Conservation (phyloP, 495 filamentous ascomycete species). For the Annulohypoxylon stygium region DNA sequence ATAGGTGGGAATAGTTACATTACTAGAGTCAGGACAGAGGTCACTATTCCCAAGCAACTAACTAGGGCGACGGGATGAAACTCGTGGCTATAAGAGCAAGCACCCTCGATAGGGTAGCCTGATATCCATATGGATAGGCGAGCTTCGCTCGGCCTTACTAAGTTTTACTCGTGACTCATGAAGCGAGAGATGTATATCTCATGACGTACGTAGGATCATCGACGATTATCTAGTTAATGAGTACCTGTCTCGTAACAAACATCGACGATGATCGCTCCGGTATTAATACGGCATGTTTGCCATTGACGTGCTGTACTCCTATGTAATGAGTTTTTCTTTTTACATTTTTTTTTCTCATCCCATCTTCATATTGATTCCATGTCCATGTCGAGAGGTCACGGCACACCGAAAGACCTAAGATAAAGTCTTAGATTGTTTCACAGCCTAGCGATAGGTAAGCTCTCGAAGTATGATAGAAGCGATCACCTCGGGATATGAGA, state of each 20-base stretch:
- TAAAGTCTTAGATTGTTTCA: slow-evolving; percentile 23
- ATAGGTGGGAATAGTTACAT: slow-evolving; percentile 2
- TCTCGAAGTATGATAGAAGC: slow-evolving; percentile 16
- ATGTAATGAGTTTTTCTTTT: neutral
- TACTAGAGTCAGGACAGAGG: neutral
- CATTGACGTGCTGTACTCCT: neutral
- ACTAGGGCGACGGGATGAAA: neutral
- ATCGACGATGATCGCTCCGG: slow-evolving; percentile 1
- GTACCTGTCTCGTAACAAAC: neutral
- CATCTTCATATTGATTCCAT: slow-evolving; percentile 7
- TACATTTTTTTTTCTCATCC: slow-evolving; percentile 1
- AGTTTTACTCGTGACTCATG: neutral
- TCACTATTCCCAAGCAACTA: neutral
- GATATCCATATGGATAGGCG: slow-evolving; percentile 11
- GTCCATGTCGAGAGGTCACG: slow-evolving; percentile 5
- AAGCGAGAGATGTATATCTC: slow-evolving; percentile 10
- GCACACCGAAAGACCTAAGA: neutral
- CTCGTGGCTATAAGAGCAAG: neutral
- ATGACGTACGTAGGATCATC: slow-evolving; percentile 20
- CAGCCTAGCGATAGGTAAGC: slow-evolving; percentile 9
- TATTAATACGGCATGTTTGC: slow-evolving; percentile 11
- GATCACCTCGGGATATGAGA: slow-evolving; percentile 23
- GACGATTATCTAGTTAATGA: neutral
- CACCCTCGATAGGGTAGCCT: slow-evolving; percentile 22
- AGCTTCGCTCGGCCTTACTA: slow-evolving; percentile 7